phyloP scores from a whole-genome alignment of 176 grass and related monocot genomes.

The Olyra latifolia region DNA sequence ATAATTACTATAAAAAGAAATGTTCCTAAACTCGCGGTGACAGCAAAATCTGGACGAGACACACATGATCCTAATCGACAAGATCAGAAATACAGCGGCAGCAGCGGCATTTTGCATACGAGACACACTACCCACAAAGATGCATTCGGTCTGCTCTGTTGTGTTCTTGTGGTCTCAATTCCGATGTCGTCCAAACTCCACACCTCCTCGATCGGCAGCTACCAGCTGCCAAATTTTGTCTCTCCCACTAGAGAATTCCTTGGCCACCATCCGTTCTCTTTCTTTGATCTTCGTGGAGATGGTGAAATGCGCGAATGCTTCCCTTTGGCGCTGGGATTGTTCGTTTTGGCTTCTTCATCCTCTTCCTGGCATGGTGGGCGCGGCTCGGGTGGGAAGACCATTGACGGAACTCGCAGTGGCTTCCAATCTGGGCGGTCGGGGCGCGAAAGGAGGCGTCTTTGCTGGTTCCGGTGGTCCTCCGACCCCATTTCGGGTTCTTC shows the following conservation, averaged over 20 bases:
- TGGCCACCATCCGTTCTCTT: not conserved
- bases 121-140: too few species aligned
- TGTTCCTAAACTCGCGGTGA: too few species aligned
- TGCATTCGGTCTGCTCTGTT: too few species aligned
- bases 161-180: too few species aligned
- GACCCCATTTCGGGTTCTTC: not conserved
- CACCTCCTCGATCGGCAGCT: not conserved
- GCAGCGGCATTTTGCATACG: too few species aligned
- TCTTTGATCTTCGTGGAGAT: not conserved
- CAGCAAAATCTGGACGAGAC: too few species aligned
- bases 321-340: not conserved
- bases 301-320: not conserved
- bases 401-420: not conserved
- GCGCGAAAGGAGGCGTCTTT: not conserved
- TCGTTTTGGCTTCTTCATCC: slow-evolving; percentile 15
- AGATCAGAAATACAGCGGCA: too few species aligned
- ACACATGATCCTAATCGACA: too few species aligned
- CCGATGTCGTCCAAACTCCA: too few species aligned
- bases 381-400: not conserved
- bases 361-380: not conserved
- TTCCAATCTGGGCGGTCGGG: not conserved
- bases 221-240: not conserved
- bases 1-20: too few species aligned
- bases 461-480: not conserved
- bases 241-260: not conserved